A percentile compares a stretch with the other conserved stretches of the same genome.
Conservation (phyloP, 305 asterid species). For the Striga hermonthica region DNA sequence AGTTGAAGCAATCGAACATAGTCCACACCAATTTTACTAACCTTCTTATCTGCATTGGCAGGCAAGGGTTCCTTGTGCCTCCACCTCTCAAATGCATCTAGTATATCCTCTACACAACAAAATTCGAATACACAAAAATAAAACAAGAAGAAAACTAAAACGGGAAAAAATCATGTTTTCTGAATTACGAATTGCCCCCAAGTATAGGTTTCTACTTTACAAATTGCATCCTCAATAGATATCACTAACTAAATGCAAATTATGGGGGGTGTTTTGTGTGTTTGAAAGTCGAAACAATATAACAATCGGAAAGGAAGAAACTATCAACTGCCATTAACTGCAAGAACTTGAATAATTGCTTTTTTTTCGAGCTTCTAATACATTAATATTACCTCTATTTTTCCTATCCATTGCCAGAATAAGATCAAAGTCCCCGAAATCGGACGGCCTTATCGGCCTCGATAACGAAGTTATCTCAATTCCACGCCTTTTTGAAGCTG, state of each 20-base stretch:
- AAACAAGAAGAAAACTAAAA: too few relatives aligned
- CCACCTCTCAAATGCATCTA: slow-evolving; percentile 68
- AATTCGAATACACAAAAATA: background rate
- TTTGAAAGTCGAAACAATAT: too few relatives aligned
- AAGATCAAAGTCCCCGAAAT: slow-evolving; percentile 75
- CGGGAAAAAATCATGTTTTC: too few relatives aligned
- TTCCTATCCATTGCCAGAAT: slow-evolving; percentile 81
- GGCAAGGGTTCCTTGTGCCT: slow-evolving; percentile 63
- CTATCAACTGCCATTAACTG: slow-evolving; percentile 5
- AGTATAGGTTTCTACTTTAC: background rate
- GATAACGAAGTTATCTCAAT: slow-evolving; percentile 67
- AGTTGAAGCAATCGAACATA: too few relatives aligned
- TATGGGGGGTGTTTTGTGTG: too few relatives aligned
- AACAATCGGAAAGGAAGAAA: background rate
- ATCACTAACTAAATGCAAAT: too few relatives aligned
- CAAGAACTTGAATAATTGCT: slow-evolving; percentile 9
- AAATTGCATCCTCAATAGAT: background rate
- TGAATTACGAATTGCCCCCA: too few relatives aligned
- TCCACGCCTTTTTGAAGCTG: slow-evolving; percentile 72
- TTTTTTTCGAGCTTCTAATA: background rate
- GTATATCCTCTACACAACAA: slow-evolving; percentile 13
- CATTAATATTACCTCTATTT: slow-evolving; percentile 55
- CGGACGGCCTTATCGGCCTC: slow-evolving; percentile 67
- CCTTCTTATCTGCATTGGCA: slow-evolving; percentile 65
- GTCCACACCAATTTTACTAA: slow-evolving; percentile 15